These are phyloP conservation scores for Calonectria montana DNA, from an alignment of 2,329 filamentous ascomycete species.

Conservation along the genomic window DNA sequence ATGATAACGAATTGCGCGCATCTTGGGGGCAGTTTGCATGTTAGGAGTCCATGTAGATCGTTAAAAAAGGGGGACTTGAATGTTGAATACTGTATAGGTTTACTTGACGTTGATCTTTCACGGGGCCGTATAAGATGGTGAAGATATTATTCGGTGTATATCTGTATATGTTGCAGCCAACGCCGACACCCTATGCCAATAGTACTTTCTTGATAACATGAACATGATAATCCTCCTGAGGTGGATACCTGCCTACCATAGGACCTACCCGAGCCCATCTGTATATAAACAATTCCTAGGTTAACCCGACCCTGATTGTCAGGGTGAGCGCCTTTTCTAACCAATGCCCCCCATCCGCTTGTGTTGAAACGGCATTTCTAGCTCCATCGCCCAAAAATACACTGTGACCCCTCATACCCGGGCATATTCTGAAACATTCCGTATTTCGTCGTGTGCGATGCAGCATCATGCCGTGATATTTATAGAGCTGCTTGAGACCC, in stretches of 20 bases:
- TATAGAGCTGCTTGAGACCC: background rate
- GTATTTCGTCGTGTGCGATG: constrained; percentile 8
- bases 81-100: constrained; percentile 10
- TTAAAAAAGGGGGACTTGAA: constrained; percentile 35
- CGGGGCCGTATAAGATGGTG: background rate
- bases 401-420: background rate
- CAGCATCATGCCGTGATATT: background rate
- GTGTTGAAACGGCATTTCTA: background rate
- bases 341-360: background rate
- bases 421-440: background rate
- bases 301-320: background rate
- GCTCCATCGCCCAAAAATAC: background rate
- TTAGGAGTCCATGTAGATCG: constrained; percentile 47
- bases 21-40: constrained; percentile 49
- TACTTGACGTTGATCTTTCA: background rate
- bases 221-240: background rate
- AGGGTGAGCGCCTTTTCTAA: constrained; percentile 12
- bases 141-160: constrained; percentile 4
- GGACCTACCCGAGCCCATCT: background rate
- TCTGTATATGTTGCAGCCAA: constrained; percentile 18
- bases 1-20: constrained; percentile 44
- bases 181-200: constrained; percentile 19
- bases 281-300: background rate
- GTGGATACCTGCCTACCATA: constrained; percentile 10
- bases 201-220: constrained; percentile 12